phyloP scores from a whole-genome alignment of 2,329 filamentous ascomycete species.

The Colletotrichum liriopes region DNA sequence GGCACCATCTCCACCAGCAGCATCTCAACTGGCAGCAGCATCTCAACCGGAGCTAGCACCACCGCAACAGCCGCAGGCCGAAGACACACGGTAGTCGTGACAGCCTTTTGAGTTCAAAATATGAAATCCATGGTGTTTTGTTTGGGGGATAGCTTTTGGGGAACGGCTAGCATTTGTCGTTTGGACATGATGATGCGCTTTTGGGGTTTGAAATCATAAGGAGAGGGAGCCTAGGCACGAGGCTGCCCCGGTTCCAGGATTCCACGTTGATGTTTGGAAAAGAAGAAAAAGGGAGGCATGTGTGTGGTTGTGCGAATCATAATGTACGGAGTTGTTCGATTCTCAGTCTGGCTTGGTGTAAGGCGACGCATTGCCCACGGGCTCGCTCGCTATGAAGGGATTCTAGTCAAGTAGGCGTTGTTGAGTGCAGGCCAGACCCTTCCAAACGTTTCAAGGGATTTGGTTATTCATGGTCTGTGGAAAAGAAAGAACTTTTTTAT shows the following conservation, averaged over 20 bases:
- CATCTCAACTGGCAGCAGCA: slow-evolving; percentile 6
- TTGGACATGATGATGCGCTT: slow-evolving; percentile 18
- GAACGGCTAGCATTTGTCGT: slow-evolving; percentile 10
- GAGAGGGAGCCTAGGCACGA: slow-evolving; percentile 11
- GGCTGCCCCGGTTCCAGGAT: slow-evolving; percentile 10
- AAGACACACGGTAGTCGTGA: slow-evolving; percentile 21
- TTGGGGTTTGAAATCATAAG: slow-evolving; percentile 10
- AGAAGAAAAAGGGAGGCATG: slow-evolving; percentile 28
- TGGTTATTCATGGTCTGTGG: slow-evolving; percentile 14
- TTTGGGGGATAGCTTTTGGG: slow-evolving; percentile 9
- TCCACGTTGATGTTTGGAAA: slow-evolving; percentile 9
- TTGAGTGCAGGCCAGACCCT: slow-evolving; percentile 16
- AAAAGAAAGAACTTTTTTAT: slow-evolving; percentile 27
- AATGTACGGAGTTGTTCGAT: slow-evolving; percentile 43
- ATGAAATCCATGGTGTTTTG: slow-evolving; percentile 3
- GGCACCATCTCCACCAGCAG: slow-evolving; percentile 2
- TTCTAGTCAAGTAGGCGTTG: slow-evolving; percentile 37
- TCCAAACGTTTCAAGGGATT: slow-evolving; percentile 26
- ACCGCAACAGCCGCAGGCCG: slow-evolving; percentile 8
- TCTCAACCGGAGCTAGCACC: slow-evolving; percentile 18
- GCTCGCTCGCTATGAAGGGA: slow-evolving; percentile 40
- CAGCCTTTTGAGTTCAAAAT: slow-evolving; percentile 17
- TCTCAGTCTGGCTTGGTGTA: slow-evolving; percentile 39
- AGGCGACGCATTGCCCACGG: slow-evolving; percentile 40
- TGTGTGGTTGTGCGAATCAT: slow-evolving; percentile 36